These are phyloP conservation scores for Candida sakaeoensis DNA, from an alignment of 805 yeast species.

Conservation along the genomic window DNA sequence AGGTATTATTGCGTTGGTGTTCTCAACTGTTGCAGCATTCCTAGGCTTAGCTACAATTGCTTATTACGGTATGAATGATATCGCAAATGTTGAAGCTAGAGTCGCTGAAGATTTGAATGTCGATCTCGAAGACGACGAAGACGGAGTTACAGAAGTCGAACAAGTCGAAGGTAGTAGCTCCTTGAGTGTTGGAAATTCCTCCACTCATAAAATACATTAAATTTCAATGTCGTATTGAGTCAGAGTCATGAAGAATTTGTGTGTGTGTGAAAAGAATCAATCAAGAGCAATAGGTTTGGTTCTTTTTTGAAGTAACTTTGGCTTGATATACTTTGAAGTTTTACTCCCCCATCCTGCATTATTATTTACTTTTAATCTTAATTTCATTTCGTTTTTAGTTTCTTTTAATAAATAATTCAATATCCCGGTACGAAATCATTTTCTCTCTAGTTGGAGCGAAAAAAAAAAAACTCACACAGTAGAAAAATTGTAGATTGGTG, in stretches of 20 bases:
- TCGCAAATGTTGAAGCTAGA: conserved; percentile 61
- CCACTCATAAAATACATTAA: conserved; percentile 2
- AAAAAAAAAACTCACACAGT: background rate
- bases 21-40: conserved; percentile 82
- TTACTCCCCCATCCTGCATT: conserved; percentile 9
- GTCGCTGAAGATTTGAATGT: conserved; percentile 54
- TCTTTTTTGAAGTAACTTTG: conserved; percentile 6
- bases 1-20: conserved; percentile 91
- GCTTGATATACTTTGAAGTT: background rate
- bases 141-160: conserved; percentile 18
- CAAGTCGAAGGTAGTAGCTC: background rate
- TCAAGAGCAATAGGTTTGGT: conserved; percentile 1
- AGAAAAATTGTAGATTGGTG: background rate
- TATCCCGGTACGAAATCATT: background rate
- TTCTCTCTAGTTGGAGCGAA: background rate
- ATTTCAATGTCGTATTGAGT: background rate
- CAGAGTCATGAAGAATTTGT: conserved; percentile 18
- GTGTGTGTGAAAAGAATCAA: conserved; percentile 15
- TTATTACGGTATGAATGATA: conserved; percentile 82
- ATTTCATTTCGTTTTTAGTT: background rate
- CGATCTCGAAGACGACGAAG: conserved; percentile 33
- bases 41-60: conserved; percentile 76
- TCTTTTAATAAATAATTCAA: background rate
- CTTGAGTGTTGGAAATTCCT: background rate
- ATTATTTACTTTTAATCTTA: background rate